phyloP scores from a whole-genome alignment of 176 grass and related monocot genomes.

The Pontederia paniculata region DNA sequence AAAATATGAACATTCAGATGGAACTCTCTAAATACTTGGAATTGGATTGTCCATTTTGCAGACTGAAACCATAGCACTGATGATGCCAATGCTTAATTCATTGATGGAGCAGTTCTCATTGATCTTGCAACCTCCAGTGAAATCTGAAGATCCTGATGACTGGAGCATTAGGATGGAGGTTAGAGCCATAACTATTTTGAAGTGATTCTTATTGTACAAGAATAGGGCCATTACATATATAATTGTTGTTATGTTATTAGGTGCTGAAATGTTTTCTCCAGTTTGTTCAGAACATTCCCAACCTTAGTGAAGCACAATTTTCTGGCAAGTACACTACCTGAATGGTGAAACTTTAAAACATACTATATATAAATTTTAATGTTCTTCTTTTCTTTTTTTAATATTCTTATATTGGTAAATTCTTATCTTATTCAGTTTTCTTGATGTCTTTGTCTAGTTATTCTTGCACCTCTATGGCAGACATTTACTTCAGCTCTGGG shows the following conservation, averaged over 20 bases:
- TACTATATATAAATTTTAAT: no score
- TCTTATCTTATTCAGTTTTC: neutral
- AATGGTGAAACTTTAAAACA: neutral
- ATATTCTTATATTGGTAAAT: neutral
- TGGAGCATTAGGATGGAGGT: conserved; percentile 98
- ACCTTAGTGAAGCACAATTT: conserved; percentile 53
- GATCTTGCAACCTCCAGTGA: conserved; percentile 60
- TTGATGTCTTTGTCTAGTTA: conserved; percentile 32
- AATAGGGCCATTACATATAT: conserved; percentile 16
- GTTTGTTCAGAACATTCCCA: conserved; percentile 83
- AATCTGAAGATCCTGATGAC: conserved; percentile 80
- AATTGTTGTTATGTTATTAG: conserved; percentile 38
- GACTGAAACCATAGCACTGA: conserved; percentile 66
- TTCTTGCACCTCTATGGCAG: conserved; percentile 82
- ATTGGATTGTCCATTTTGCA: conserved; percentile 27
- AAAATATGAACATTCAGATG: neutral
- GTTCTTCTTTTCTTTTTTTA: neutral
- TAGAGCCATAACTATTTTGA: conserved; percentile 7
- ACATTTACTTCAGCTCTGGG: conserved; percentile 72
- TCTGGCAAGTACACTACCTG: conserved; percentile 36
- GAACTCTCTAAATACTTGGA: conserved; percentile 14
- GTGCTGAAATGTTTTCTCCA: conserved; percentile 97
- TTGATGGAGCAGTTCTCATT: conserved; percentile 70
- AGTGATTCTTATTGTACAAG: neutral
- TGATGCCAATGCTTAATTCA: conserved; percentile 63